Evolutionary conservation across 192 early-diverging fungal genomes (phyloP), one percentile per base, ranked within the genome.

Genomic region (Coemansia sp.): DNA sequence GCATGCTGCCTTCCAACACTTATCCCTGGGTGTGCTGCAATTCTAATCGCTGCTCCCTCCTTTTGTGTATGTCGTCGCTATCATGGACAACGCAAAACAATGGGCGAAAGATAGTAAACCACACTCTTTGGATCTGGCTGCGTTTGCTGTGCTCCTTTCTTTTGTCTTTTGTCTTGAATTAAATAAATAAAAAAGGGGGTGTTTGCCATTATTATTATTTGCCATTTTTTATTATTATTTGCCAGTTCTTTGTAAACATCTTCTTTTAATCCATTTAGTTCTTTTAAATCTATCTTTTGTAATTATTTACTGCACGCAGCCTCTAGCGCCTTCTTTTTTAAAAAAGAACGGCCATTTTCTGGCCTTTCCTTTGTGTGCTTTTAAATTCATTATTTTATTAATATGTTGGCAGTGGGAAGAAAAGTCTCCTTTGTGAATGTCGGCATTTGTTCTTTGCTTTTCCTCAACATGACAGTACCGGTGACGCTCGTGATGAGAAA

Each of bases 131-230:
- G 1, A 34, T 1, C 8, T 34, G 31, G 51, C 21, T 23, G 26
- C 12, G 51, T 22, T 26, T 26, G 51, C 12, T 23, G 23, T n/a
- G 12, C 23, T 26, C n/a, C n/a, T n/a, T n/a, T n/a, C n/a, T 26
- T 26, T 54, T 17, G 31, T 34, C 22, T 28, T 28, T 54, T n/a
- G 25, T 28, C n/a, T 8, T 34, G 23, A 10, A 54, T 28, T 23
- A 14, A 54, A 54, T n/a, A n/a, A n/a, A 53, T 10, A 54, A 31
- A 8, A 14, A 15, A 25, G 25, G 51, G 52, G 52, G 52, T 54
- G 52, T 54, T 54, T 8, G 28, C n/a, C 14, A n/a, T n/a, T n/a
- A n/a, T n/a, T n/a, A n/a, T n/a, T n/a, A n/a, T n/a, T n/a, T n/a
- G n/a, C n/a, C n/a, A 9, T 40, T 40, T 44, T 40, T 40, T 38